Percentiles rank a stretch among this genome's conserved stretches.
Evolutionary conservation across 2,329 filamentous ascomycete genomes (phyloP).

Genomic region (Raffaelea ambrosiae): DNA sequence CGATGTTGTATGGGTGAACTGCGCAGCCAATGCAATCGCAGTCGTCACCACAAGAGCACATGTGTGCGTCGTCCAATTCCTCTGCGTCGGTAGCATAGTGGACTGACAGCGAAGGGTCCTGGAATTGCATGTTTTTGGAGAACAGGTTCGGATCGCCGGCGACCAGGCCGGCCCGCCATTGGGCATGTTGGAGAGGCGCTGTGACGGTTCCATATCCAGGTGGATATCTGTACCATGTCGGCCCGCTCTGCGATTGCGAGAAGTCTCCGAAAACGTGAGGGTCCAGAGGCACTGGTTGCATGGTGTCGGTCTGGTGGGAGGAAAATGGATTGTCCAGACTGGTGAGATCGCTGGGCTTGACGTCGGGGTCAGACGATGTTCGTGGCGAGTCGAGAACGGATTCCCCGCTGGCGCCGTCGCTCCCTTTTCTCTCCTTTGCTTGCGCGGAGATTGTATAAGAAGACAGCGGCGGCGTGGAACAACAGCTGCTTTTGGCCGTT

Average conservation of each 20-base stretch:
- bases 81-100: not conserved
- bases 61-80: constrained; percentile 1
- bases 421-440: constrained; percentile 4
- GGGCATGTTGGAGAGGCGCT: constrained; percentile 13
- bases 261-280: constrained; percentile 1
- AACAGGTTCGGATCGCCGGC: not conserved
- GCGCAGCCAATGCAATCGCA: constrained; percentile 17
- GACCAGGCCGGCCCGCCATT: constrained; percentile 12
- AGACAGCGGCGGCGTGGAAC: constrained; percentile 4
- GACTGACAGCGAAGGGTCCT: not conserved
- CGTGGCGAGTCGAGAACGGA: not conserved
- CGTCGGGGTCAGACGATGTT: not conserved
- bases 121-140: not conserved
- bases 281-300: not conserved
- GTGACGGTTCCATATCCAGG: constrained; percentile 13
- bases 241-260: constrained; percentile 1
- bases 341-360: not conserved
- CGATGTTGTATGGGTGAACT: constrained; percentile 15
- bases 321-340: not conserved
- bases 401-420: not conserved
- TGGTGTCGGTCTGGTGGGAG: not conserved
- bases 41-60: constrained; percentile 16
- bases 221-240: constrained; percentile 12
- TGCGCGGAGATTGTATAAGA: constrained; percentile 6
- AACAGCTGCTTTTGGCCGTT: constrained; percentile 4